phyloP scores from a whole-genome alignment of 495 filamentous ascomycete species.

The Neurospora hispaniola region DNA sequence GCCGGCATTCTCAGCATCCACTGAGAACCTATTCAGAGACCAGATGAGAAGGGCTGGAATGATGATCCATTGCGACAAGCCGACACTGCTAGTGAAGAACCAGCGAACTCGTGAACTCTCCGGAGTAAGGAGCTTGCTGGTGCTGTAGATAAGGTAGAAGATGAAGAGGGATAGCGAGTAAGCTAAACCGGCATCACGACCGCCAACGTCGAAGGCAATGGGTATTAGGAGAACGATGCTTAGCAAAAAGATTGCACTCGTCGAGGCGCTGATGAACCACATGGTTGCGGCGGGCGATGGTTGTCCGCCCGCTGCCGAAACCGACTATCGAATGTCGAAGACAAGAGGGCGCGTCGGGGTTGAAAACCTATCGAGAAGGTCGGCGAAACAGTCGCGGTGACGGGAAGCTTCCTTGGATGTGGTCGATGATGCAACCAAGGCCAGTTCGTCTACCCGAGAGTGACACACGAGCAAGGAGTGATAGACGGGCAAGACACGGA shows the following conservation, averaged over 20 bases:
- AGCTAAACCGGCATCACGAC: conserved; percentile 82
- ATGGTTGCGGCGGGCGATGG: conserved; percentile 29
- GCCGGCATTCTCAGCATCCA: conserved; percentile 62
- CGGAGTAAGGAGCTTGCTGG: conserved; percentile 72
- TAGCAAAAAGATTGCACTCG: conserved; percentile 70
- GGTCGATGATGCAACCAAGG: background rate
- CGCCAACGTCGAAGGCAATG: conserved; percentile 93
- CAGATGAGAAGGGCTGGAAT: conserved; percentile 78
- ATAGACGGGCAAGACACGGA: background rate
- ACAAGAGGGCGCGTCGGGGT: background rate
- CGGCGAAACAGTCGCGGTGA: background rate
- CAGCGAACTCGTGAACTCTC: conserved; percentile 63
- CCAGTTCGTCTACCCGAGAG: background rate
- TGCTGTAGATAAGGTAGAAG: conserved; percentile 85
- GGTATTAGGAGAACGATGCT: conserved; percentile 88
- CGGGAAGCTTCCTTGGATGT: background rate
- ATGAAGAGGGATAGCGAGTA: conserved; percentile 76
- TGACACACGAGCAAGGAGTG: background rate
- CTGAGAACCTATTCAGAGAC: conserved; percentile 86
- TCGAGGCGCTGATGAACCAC: conserved; percentile 63
- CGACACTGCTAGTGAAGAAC: conserved; percentile 52
- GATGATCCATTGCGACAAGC: conserved; percentile 74
- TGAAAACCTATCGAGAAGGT: background rate
- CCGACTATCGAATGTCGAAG: background rate
- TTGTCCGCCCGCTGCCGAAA: background rate